These are phyloP conservation scores for Blumeriella jaapii DNA, from an alignment of 2,329 filamentous ascomycete genomes.

Conservation along the genomic window DNA sequence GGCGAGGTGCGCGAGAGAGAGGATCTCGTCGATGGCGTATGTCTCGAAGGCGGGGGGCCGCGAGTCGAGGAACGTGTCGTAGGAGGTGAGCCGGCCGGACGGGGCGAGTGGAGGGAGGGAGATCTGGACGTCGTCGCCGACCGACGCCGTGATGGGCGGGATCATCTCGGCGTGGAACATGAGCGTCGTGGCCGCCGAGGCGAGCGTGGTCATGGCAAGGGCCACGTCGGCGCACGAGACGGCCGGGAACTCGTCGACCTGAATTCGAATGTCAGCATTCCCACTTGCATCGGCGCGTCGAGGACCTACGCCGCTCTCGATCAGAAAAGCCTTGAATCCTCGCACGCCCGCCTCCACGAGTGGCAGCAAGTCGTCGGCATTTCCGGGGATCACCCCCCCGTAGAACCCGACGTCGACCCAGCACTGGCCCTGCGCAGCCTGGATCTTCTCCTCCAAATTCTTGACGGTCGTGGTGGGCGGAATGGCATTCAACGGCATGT, in stretches of 20 bases:
- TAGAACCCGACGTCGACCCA: constrained; percentile 99
- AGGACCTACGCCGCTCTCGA: constrained; percentile 77
- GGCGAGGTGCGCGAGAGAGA: constrained; percentile 68
- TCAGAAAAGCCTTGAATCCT: constrained; percentile 96
- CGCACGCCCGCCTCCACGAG: constrained; percentile 78
- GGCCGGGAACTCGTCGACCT: constrained; percentile 93
- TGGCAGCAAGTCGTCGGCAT: constrained; percentile 64
- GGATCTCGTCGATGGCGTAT: constrained; percentile 76
- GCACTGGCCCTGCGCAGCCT: constrained; percentile 74
- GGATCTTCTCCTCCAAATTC: constrained; percentile 74
- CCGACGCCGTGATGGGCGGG: constrained; percentile 70
- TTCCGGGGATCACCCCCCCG: constrained; percentile 86
- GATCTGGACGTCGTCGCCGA: constrained; percentile 63
- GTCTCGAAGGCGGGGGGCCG: constrained; percentile 85
- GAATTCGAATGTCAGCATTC: constrained; percentile 11
- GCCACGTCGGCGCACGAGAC: constrained; percentile 71
- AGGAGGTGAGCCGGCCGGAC: constrained; percentile 60
- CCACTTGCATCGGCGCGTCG: not conserved
- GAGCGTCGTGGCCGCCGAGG: constrained; percentile 72
- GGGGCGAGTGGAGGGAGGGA: constrained; percentile 61
- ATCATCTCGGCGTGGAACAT: constrained; percentile 99
- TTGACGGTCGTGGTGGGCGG: constrained; percentile 85
- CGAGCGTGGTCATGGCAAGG: constrained; percentile 69
- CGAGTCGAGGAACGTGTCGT: constrained; percentile 85
- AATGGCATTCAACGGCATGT: constrained; percentile 97